Percentiles rank a stretch among this genome's conserved stretches.
These are phyloP conservation scores for Trichoderma harzianum DNA, from an alignment of 2,329 filamentous ascomycete genomes.

Conservation along the genomic window DNA sequence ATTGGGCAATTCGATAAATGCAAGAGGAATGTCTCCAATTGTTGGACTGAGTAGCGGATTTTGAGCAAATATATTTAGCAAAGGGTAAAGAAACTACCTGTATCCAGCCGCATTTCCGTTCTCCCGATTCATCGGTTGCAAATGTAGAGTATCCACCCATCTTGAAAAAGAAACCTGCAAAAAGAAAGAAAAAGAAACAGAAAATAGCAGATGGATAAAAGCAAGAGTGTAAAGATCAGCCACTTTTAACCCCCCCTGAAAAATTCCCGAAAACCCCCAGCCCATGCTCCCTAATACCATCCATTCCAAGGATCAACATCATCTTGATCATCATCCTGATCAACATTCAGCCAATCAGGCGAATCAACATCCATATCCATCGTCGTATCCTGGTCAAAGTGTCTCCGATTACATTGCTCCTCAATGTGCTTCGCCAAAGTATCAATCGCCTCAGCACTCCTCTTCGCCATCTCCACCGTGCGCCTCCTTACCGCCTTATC, in stretches of 20 bases:
- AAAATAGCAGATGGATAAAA: neutral
- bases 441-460: neutral
- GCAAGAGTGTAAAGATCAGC: neutral
- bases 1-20: neutral
- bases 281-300: neutral
- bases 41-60: neutral
- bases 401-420: neutral
- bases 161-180: neutral
- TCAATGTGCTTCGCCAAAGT: slow-evolving; percentile 7
- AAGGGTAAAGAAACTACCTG: neutral
- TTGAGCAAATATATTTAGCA: neutral
- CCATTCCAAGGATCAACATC: neutral
- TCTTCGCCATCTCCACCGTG: neutral
- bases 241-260: neutral
- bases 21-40: neutral
- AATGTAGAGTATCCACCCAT: neutral
- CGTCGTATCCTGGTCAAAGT: neutral
- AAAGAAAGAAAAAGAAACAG: neutral
- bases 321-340: neutral
- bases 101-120: neutral
- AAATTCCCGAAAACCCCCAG: neutral
- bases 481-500: slow-evolving; percentile 22
- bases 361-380: neutral
- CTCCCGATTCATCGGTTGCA: neutral
- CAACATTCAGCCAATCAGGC: neutral